These are phyloP conservation scores for Erodium texanum DNA, from an alignment of 441 rosid species.

Conservation along the genomic window DNA sequence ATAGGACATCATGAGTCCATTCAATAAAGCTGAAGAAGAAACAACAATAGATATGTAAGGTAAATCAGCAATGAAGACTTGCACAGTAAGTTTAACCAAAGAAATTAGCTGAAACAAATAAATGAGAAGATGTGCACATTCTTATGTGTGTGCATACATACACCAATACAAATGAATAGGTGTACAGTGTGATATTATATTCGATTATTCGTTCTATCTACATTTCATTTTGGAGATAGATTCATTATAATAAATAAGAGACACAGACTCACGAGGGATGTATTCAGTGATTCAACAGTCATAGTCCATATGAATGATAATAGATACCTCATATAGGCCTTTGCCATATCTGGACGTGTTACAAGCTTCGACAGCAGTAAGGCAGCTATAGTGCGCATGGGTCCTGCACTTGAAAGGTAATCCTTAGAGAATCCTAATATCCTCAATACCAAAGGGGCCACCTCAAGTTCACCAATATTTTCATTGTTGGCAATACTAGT, in stretches of 20 bases:
- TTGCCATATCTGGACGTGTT: conserved; percentile 84
- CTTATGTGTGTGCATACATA: background rate
- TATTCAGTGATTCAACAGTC: background rate
- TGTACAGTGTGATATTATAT: background rate
- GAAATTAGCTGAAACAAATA: background rate
- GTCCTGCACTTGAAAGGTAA: conserved; percentile 78
- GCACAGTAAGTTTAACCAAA: conserved; percentile 6
- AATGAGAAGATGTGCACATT: background rate
- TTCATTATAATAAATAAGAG: background rate
- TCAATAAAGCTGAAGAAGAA: conserved; percentile 59
- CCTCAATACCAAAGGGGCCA: conserved; percentile 66
- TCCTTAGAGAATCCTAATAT: conserved; percentile 66
- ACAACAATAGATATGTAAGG: conserved; percentile 11
- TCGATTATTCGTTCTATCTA: background rate
- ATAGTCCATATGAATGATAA: background rate
- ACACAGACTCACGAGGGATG: background rate
- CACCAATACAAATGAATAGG: background rate
- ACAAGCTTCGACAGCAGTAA: conserved; percentile 74
- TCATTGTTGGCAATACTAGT: conserved; percentile 47
- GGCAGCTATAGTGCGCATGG: conserved; percentile 84
- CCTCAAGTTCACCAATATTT: conserved; percentile 37
- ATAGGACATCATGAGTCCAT: conserved; percentile 75
- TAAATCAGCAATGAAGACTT: conserved; percentile 2
- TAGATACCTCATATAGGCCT: conserved; percentile 61
- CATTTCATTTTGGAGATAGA: background rate